Conservation (phyloP, 305 asterid genomes). For the Fraxinus greggii region DNA sequence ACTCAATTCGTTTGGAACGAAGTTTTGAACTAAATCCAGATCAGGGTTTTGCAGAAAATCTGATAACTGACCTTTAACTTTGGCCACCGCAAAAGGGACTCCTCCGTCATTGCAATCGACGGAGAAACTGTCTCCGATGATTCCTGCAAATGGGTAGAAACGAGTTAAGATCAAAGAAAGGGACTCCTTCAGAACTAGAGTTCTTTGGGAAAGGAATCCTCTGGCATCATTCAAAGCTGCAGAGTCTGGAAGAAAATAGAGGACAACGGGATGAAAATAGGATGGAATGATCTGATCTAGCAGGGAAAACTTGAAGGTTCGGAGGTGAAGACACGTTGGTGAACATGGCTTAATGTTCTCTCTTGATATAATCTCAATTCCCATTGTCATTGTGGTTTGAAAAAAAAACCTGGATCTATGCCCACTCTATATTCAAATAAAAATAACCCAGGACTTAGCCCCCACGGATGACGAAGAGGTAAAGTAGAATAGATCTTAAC, state of each 20-base stretch:
- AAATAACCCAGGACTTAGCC: too few species aligned
- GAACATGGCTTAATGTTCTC: constrained; percentile 31
- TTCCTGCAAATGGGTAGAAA: constrained; percentile 21
- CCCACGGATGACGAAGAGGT: too few species aligned
- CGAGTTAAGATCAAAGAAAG: constrained; percentile 1
- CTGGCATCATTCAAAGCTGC: neutral
- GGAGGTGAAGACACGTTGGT: constrained; percentile 25
- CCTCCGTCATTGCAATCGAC: constrained; percentile 21
- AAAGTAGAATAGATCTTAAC: too few species aligned
- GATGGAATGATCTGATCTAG: constrained; percentile 21
- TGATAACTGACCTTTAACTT: neutral
- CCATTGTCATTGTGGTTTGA: neutral
- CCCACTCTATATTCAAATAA: too few species aligned
- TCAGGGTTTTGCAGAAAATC: neutral
- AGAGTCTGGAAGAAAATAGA: neutral
- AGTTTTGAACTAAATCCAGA: constrained; percentile 24
- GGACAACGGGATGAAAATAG: neutral
- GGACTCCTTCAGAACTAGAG: neutral
- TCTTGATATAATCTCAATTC: constrained; percentile 20
- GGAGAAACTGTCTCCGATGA: neutral
- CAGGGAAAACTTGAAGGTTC: constrained; percentile 28
- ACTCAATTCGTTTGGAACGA: constrained; percentile 27
- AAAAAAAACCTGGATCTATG: neutral
- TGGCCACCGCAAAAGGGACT: constrained; percentile 15
- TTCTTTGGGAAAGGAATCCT: neutral